Evolutionary conservation across 345 rosid genomes (phyloP), one percentile per base, ranked within the genome.

Genomic region (Gossypium longicalyx): DNA sequence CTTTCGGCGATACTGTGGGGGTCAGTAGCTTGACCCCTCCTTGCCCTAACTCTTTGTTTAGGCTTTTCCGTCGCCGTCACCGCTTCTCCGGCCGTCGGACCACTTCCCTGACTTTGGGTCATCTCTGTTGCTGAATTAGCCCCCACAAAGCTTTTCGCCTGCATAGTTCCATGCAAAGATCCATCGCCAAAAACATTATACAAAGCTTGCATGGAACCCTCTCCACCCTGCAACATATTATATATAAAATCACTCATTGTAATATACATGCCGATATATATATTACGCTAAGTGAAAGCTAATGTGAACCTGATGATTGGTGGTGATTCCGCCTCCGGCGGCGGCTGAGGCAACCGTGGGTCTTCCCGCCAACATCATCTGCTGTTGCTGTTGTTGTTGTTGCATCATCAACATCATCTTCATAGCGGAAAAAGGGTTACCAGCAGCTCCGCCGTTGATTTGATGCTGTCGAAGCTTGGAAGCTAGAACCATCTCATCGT

Each of bases 11-110:
- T 93, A 79, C 99, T 95, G 65, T 95, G 99, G 27, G 99, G 99
- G 76, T 93, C 99, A 23, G 99, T 95, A 43, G 99, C 99, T 85
- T 95, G 99, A 69, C 98, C 99, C 85, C 99, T 87, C 76, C 99
- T 80, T 19, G 99, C 99, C 77, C 99, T 82, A n/a, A 90, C 90
- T 72, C 93, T 84, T 59, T 89, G 98, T 81, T 81, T 91, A 0
- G 93, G 93, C 66, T 89, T 57, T 57, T 57, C 61, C 13, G 27
- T 90, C 9, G 83, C 83, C 4, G 93, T 82, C 27, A 86, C 88
- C 25, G 87, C 88, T 3, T 86, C 91, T 0, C 88, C 87, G n/a
- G 82, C 82, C 7, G 82, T 84, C 3, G 93, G 85, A 11, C 88
- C 93, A 4, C 88, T 83, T 72, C 29, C 82, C 76, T 80, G 85